phyloP scores from a whole-genome alignment of 306 rosid genomes.

The Oxytropis ochrocephala region DNA sequence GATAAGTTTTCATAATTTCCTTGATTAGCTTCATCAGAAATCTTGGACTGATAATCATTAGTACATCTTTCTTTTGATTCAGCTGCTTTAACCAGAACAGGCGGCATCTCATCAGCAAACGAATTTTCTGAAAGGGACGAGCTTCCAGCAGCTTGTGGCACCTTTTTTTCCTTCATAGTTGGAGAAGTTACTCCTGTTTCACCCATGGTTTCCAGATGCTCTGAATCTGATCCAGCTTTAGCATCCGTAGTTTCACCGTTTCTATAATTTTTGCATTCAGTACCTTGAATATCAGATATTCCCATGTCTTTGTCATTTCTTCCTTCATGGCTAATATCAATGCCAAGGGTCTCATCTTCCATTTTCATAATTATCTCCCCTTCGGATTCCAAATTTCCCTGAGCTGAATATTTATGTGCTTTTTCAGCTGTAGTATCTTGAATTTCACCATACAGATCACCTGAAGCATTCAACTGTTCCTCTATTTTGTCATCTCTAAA shows the following conservation, averaged over 20 bases:
- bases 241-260: constrained; percentile 8
- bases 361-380: constrained; percentile 15
- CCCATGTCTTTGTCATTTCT: constrained; percentile 11
- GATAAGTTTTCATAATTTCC: constrained; percentile 22
- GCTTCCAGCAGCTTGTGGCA: background rate
- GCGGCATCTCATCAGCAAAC: constrained; percentile 19
- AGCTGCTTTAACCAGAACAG: constrained; percentile 21
- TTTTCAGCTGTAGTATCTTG: constrained; percentile 26
- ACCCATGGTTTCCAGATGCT: constrained; percentile 18
- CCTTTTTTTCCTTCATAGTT: background rate
- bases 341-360: constrained; percentile 12
- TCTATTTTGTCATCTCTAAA: constrained; percentile 17
- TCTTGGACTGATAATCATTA: constrained; percentile 10
- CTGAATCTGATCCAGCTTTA: constrained; percentile 17
- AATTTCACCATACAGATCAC: constrained; percentile 16
- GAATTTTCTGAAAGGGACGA: background rate
- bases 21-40: constrained; percentile 23
- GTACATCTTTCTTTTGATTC: constrained; percentile 11
- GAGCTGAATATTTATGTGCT: constrained; percentile 12
- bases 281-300: background rate
- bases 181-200: constrained; percentile 34
- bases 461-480: constrained; percentile 23
- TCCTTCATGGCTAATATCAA: constrained; percentile 15
- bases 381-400: constrained; percentile 15
- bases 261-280: constrained; percentile 20